Conservation (phyloP, 257 asterid species). For the Handroanthus guayacan region DNA sequence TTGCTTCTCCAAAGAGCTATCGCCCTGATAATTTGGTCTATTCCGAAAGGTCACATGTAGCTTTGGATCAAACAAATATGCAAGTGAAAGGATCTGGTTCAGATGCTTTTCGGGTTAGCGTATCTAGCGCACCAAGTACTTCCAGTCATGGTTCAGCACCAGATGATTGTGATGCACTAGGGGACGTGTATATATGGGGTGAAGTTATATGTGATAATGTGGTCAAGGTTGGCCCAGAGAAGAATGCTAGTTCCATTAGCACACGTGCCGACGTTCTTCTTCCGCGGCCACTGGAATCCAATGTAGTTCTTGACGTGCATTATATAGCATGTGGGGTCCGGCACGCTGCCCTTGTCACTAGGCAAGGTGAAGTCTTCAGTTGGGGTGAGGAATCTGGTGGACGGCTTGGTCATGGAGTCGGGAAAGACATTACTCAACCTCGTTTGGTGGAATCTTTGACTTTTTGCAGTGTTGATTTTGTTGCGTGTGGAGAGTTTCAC, state of each 20-base stretch:
- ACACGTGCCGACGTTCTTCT: conserved; percentile 79
- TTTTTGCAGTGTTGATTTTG: conserved; percentile 67
- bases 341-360: conserved; percentile 85
- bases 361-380: conserved; percentile 90
- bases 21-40: conserved; percentile 52
- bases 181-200: conserved; percentile 96
- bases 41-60: conserved; percentile 77
- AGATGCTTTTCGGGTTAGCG: conserved; percentile 91
- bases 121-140: conserved; percentile 96
- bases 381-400: conserved; percentile 99
- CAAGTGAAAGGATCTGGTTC: conserved; percentile 81
- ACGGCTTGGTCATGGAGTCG: conserved; percentile 89
- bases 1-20: conserved; percentile 67
- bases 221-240: conserved; percentile 78
- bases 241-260: conserved; percentile 64
- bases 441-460: conserved; percentile 76
- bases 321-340: conserved; percentile 88
- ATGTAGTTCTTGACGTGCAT: conserved; percentile 84
- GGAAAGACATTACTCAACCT: conserved; percentile 75
- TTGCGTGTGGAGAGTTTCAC: conserved; percentile 94
- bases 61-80: conserved; percentile 79
- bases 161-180: conserved; percentile 89
- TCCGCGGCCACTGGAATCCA: conserved; percentile 80
- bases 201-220: conserved; percentile 83
- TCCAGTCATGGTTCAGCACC: conserved; percentile 96